Evolutionary conservation across 805 yeast species (phyloP).

Genomic region (Metschnikowia baotianmanensis): DNA sequence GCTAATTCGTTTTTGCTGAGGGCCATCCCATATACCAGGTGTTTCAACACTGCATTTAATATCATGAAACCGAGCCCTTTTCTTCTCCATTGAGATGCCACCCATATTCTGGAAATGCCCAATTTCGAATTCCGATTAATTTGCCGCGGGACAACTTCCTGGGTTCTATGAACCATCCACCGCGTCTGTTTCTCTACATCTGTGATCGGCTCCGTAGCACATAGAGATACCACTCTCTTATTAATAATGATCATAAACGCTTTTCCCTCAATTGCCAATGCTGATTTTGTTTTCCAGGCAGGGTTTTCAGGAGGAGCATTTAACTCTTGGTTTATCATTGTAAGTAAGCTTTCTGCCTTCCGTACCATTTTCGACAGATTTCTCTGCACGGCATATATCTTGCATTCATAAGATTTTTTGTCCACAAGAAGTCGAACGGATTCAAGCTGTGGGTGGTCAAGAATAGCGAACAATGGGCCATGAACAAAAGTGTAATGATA

Average conservation of each 20-base stretch:
- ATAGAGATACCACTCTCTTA: conserved; percentile 51
- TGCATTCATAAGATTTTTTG: conserved; percentile 14
- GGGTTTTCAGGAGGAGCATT: conserved; percentile 48
- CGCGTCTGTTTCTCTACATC: conserved; percentile 34
- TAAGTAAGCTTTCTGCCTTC: conserved; percentile 36
- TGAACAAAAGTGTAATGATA: conserved; percentile 49
- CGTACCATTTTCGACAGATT: conserved; percentile 22
- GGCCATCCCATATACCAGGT: conserved; percentile 49
- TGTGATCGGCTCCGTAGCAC: conserved; percentile 48
- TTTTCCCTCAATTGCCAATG: conserved; percentile 12
- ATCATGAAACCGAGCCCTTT: conserved; percentile 48
- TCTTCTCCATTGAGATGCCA: conserved; percentile 46
- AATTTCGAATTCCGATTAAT: conserved; percentile 31
- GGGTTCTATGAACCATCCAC: conserved; percentile 61
- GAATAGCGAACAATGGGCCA: conserved; percentile 49
- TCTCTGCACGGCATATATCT: conserved; percentile 24
- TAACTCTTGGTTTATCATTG: conserved; percentile 56
- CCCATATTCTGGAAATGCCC: conserved; percentile 45
- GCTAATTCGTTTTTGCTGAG: conserved; percentile 48
- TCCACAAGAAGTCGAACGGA: conserved; percentile 11
- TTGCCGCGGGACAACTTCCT: conserved; percentile 48
- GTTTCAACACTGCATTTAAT: conserved; percentile 40
- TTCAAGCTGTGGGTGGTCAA: conserved; percentile 30
- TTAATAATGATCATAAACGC: conserved; percentile 50
- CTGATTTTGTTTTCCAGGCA: conserved; percentile 27